Percentiles rank a stretch among this genome's conserved stretches.
phyloP scores from a whole-genome alignment of 140 eudicot genomes.

The Erigeron philadelphicus region DNA sequence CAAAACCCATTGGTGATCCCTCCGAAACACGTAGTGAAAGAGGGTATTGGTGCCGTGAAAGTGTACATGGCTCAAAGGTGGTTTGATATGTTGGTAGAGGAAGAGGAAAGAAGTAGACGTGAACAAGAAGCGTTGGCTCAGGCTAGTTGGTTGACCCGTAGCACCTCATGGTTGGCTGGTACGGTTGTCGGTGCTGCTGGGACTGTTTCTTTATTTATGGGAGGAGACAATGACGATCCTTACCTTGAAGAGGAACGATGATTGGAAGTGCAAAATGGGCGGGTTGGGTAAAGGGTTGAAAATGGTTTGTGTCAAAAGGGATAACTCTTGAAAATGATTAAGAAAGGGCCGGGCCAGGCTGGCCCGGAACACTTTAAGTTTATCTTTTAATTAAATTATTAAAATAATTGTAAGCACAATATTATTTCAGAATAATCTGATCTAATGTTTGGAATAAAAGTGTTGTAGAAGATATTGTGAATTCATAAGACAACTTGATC shows the following conservation, averaged over 20 bases:
- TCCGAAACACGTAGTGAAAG: slow-evolving; percentile 55
- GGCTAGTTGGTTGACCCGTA: slow-evolving; percentile 49
- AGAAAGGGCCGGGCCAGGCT: neutral
- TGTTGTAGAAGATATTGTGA: neutral
- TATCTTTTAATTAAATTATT: too few relatives aligned
- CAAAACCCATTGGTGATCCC: slow-evolving; percentile 78
- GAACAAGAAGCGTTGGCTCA: slow-evolving; percentile 37
- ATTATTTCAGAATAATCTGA: too few relatives aligned
- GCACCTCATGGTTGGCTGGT: slow-evolving; percentile 60
- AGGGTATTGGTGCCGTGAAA: slow-evolving; percentile 70
- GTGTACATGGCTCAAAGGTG: slow-evolving; percentile 72
- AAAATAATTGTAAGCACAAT: neutral
- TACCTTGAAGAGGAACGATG: slow-evolving; percentile 66
- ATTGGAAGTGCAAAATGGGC: neutral
- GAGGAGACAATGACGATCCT: slow-evolving; percentile 40
- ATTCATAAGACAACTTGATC: neutral
- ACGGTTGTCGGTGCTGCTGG: slow-evolving; percentile 55
- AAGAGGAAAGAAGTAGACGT: slow-evolving; percentile 46
- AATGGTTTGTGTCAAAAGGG: neutral
- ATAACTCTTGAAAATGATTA: neutral
- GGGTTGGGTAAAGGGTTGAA: neutral
- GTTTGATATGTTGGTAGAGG: slow-evolving; percentile 55
- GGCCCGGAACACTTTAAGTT: too few relatives aligned
- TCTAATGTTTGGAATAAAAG: neutral
- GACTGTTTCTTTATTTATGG: slow-evolving; percentile 42